Conservation (phyloP, 257 asterid genomes). For the Nicotiana noctiflora region DNA sequence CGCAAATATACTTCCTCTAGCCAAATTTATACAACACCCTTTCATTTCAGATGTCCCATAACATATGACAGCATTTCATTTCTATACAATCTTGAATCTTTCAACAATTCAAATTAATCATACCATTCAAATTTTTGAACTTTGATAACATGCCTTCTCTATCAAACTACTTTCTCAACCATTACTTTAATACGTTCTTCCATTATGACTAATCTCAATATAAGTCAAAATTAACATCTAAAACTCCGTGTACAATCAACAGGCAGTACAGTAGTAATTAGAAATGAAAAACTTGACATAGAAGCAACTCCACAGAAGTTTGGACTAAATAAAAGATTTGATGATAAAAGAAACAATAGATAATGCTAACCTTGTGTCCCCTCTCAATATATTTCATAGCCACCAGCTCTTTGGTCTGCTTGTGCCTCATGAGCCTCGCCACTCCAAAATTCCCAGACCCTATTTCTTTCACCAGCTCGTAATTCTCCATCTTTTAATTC, state of each 20-base stretch:
- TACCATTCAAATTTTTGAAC: not conserved
- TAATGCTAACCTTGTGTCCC: conserved; percentile 64
- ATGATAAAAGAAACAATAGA: not conserved
- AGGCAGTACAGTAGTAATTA: not conserved
- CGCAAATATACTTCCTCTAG: not conserved
- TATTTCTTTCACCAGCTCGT: conserved; percentile 92
- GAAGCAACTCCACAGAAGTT: not conserved
- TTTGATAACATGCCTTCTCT: not conserved
- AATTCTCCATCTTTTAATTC: conserved; percentile 54
- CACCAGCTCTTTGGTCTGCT: conserved; percentile 91
- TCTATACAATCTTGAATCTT: not conserved
- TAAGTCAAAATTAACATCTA: not conserved
- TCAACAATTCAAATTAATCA: not conserved
- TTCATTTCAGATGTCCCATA: not conserved
- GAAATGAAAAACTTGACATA: not conserved
- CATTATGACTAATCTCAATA: not conserved
- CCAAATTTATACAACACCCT: not conserved
- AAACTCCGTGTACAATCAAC: not conserved
- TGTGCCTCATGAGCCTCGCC: conserved; percentile 35
- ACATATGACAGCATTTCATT: not conserved
- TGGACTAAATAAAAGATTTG: not conserved
- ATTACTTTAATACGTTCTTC: not conserved
- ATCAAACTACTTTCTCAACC: not conserved
- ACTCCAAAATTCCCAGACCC: conserved; percentile 38
- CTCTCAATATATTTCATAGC: conserved; percentile 97